Evolutionary conservation across 139 green algal species (phyloP), one percentile per base, ranked within the genome.

Genomic region (Chlamydomonas schloesseri): DNA sequence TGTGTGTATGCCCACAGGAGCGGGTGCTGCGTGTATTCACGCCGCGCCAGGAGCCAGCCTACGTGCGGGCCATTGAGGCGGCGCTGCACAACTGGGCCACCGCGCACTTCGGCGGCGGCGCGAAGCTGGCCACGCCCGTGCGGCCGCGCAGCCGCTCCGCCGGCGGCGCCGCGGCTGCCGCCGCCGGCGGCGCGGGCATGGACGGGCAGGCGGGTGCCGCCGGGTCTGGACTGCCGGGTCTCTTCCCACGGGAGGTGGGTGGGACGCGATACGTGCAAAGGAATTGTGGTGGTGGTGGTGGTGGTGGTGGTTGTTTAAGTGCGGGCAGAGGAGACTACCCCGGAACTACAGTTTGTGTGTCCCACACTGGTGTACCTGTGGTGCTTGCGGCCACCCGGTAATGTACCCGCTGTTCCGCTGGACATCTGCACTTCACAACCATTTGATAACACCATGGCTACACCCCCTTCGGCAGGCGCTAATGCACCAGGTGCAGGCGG

Each of bases 21-120:
- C 79, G 79, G 47, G 67, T 85, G 23, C 67, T 85, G 31, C 79
- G 79, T 2, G 79, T 85, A 14, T 85, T 85, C 79, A 85, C 79
- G 23, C 67, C 31, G 37, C 47, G 69, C 23, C 31, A 68, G 47
- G 79, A 85, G 11, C 47, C 55, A 47, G n/a, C 47, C 67, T 85
- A 85, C 79, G 67, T 76, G 23, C 65, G 79, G 2, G 79, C 79
- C 23, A 76, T 76, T 10, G 67, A 76, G 46, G 29, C 69, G 65
- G 79, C 78, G 29, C 78, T 84, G 29, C 18, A 34, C 29, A 11
- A 26, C 31, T 84, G 78, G 78, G 36, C 64, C 64, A 21, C 29
- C 64, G 18, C 31, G 34, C 60, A 71, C 55, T 74, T 83, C 11
- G 78, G 78, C 28, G 23, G 62, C 46, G 4, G 18, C 15, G 64